Base-by-base conservation (phyloP, 2,329 filamentous ascomycete species). In the Apiospora hydei region DNA sequence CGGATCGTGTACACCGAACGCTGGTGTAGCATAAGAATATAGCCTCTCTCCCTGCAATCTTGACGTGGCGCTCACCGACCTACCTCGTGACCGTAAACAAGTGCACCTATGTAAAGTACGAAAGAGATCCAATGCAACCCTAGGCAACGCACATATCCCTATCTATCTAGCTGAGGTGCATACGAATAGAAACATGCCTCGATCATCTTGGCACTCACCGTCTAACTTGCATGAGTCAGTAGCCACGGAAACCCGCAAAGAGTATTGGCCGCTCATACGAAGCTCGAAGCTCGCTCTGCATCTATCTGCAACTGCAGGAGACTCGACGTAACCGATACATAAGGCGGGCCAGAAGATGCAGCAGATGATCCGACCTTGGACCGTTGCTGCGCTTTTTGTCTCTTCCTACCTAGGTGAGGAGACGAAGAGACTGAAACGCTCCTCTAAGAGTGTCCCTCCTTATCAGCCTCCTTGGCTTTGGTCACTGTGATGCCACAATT, bases 111-210 rank as follows among this genome's bases (percentile, higher is more conserved):
- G 57, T 21, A 41, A 64, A 64, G 34, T 10, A 64, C 34, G 30
- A 64, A 64, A 8, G 57, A 41, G 34, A 64, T 64, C 30, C 57
- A 64, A 64, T 64, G 57, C 57, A 64, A 64, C 57, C 34, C 34
- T 41, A 64, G 34, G 34, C 57, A 64, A n/a, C 57, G 24, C 41
- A 38, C 30, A 21, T 64, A 41, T 38, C 8, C 13, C 18, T 64
- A 38, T 64, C 57, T 41, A n/a, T 64, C 57, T 41, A 41, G 57
- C 34, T 41, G 57, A 64, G 57, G 10, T 64, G 57, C 30, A 64
- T 38, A 14, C 34, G 57, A 41, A 64, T 38, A 64, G 24, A 30
- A 64, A 61, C 30, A 61, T 21, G 53, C 53, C 18, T 38, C 53
- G 53, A 38, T 38, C 16, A 10, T n/a, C 30, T 49, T 24, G 47